These are phyloP conservation scores for Naganishia albida DNA, from an alignment of 1,284 basidiomycete genomes.

Conservation along the genomic window DNA sequence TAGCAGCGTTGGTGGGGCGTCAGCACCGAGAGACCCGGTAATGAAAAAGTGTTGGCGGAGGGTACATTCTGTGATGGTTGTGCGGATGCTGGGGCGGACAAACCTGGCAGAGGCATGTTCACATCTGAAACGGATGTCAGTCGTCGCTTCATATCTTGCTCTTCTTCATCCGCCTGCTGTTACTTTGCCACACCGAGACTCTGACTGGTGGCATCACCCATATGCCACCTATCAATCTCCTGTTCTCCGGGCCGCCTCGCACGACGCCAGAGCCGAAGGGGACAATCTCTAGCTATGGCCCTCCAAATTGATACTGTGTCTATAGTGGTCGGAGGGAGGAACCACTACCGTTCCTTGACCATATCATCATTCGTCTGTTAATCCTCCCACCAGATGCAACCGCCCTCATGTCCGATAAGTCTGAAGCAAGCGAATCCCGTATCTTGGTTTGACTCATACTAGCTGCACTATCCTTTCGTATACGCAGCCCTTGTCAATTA, in stretches of 20 bases:
- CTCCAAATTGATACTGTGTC: too few relatives aligned
- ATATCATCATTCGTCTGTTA: too few relatives aligned
- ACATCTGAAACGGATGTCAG: slow-evolving; percentile 23
- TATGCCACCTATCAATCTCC: slow-evolving; percentile 61
- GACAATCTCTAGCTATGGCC: slow-evolving; percentile 98
- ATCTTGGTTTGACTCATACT: too few relatives aligned
- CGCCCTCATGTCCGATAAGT: too few relatives aligned
- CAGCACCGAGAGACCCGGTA: slow-evolving; percentile 24
- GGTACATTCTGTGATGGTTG: slow-evolving; percentile 1
- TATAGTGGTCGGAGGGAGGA: too few relatives aligned
- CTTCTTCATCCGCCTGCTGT: slow-evolving; percentile 55
- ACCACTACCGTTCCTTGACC: too few relatives aligned
- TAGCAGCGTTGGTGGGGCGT: slow-evolving; percentile 25
- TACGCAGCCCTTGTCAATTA: too few relatives aligned
- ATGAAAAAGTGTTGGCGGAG: not conserved
- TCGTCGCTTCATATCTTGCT: slow-evolving; percentile 32
- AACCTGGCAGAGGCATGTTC: slow-evolving; percentile 34
- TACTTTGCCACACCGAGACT: slow-evolving; percentile 46
- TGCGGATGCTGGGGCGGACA: slow-evolving; percentile 1
- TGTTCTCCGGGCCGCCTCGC: slow-evolving; percentile 62
- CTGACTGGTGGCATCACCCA: slow-evolving; percentile 45
- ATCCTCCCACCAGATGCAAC: too few relatives aligned
- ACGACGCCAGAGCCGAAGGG: slow-evolving; percentile 96
- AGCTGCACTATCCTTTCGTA: too few relatives aligned
- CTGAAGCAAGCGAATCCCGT: too few relatives aligned